Evolutionary conservation across 345 rosid species (phyloP).

Genomic region (Salix exigua): DNA sequence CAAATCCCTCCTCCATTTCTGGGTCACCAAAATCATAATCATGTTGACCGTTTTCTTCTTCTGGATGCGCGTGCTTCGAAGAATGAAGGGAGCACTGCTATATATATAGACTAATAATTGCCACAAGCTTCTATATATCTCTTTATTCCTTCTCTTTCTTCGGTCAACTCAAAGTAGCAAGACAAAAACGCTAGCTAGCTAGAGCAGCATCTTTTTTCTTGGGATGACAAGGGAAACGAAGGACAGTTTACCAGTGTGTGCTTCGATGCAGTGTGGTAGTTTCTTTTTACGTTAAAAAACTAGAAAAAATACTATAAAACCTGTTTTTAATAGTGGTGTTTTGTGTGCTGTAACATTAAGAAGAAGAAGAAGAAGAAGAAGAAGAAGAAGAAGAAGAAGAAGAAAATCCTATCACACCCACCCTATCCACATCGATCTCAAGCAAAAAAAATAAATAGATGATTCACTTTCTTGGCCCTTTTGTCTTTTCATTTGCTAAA

Average conservation of each 20-base stretch:
- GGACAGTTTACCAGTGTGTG: neutral
- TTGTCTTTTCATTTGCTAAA: neutral
- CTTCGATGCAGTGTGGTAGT: too few species aligned
- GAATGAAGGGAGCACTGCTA: neutral
- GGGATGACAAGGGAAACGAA: neutral
- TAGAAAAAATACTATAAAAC: too few species aligned
- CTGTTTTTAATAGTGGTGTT: too few species aligned
- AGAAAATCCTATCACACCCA: too few species aligned
- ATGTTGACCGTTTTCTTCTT: neutral
- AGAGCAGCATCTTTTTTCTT: conserved; percentile 7
- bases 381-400: too few species aligned
- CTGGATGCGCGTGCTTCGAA: conserved; percentile 39
- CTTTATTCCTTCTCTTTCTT: neutral
- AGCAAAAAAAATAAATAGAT: conserved; percentile 13
- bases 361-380: too few species aligned
- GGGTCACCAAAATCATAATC: conserved; percentile 20
- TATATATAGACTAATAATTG: neutral
- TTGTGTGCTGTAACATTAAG: too few species aligned
- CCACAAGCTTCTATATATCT: neutral
- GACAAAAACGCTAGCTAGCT: neutral
- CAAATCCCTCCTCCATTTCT: conserved; percentile 18
- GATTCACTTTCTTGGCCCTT: conserved; percentile 13
- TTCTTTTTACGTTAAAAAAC: too few species aligned
- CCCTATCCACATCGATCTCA: too few species aligned
- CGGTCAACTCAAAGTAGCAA: conserved; percentile 19